Conservation (phyloP, 2,329 filamentous ascomycete genomes). For the Exserohilum turcica region DNA sequence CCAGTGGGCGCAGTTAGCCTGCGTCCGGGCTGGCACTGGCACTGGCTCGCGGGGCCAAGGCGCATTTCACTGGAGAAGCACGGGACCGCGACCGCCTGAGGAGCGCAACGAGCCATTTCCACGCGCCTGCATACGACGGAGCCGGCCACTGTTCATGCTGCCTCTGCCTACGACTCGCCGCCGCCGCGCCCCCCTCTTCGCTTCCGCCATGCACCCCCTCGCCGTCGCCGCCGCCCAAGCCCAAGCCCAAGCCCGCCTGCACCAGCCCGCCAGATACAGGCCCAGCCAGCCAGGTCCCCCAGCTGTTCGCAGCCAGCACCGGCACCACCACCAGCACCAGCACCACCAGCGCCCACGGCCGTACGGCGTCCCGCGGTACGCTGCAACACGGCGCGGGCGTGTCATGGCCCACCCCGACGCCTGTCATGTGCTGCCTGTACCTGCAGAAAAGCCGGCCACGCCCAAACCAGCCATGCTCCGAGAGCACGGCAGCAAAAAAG, state of each 20-base stretch:
- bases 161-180: no score
- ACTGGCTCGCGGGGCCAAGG: neutral
- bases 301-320: no score
- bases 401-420: neutral
- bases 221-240: no score
- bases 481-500: neutral
- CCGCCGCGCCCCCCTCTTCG: no score
- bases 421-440: slow-evolving; percentile 7
- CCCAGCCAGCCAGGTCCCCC: neutral
- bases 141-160: no score
- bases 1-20: no score
- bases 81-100: slow-evolving; percentile 10
- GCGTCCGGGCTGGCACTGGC: neutral
- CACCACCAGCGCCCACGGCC: no score
- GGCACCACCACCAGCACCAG: no score
- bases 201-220: no score
- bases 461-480: slow-evolving; percentile 16
- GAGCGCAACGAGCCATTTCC: neutral
- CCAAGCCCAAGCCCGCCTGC: no score
- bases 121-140: neutral
- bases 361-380: neutral
- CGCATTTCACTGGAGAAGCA: slow-evolving; percentile 13
- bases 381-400: neutral
- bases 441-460: slow-evolving; percentile 14
- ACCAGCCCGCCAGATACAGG: neutral